phyloP scores from a whole-genome alignment of 306 rosid species.

The Cicer bijugum region DNA sequence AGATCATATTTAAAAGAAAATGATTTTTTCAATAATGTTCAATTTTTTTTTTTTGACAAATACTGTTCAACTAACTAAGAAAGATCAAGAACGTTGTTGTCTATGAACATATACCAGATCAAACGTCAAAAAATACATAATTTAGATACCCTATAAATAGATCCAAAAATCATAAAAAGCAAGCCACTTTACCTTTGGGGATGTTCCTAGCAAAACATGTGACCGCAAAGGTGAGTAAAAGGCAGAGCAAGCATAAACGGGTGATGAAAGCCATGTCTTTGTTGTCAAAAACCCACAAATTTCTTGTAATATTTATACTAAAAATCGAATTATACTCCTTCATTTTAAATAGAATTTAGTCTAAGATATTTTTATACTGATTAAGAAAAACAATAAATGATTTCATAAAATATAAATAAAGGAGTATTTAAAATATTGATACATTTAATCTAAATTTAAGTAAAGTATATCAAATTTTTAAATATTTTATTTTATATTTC shows the following conservation, averaged over 20 bases:
- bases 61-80: not conserved
- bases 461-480: no score
- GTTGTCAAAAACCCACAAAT: not conserved
- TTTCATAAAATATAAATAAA: no score
- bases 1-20: not conserved
- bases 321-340: no score
- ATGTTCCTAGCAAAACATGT: conserved; percentile 9
- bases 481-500: no score
- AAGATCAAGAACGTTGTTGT: not conserved
- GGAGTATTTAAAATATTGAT: no score
- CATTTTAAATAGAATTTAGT: no score
- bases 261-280: conserved; percentile 12
- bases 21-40: no score
- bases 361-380: no score
- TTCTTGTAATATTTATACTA: not conserved
- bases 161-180: not conserved
- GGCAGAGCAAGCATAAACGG: conserved; percentile 28
- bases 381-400: no score
- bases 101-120: not conserved
- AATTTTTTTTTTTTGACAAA: no score
- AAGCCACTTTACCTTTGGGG: not conserved
- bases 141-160: not conserved
- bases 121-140: not conserved
- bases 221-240: conserved; percentile 24
- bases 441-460: no score